Conservation (phyloP, 768 basidiomycete species). For the Naganishia friedmannii region DNA sequence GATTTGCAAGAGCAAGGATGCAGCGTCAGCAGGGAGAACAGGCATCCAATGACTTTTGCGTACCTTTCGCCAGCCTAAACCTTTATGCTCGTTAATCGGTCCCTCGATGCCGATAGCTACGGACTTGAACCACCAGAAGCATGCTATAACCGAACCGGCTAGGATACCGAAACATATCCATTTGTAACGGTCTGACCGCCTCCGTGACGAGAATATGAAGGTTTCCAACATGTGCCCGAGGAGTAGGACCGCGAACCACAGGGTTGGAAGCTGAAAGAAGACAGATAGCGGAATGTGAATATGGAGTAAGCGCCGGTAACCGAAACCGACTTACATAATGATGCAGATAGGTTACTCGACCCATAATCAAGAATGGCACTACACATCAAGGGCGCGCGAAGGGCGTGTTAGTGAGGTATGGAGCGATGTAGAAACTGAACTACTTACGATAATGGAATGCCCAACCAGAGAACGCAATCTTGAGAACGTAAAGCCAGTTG, state of each 20-base stretch:
- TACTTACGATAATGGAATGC: conserved; percentile 77
- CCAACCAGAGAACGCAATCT: conserved; percentile 90
- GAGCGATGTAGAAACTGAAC: background rate
- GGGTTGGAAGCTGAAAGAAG: conserved; percentile 70
- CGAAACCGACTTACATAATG: conserved; percentile 70
- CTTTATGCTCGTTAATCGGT: conserved; percentile 73
- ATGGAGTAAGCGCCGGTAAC: background rate
- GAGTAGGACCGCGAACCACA: conserved; percentile 96
- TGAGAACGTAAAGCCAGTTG: conserved; percentile 86
- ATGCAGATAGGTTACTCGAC: conserved; percentile 85
- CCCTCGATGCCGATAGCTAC: conserved; percentile 91
- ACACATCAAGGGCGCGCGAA: background rate
- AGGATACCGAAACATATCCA: conserved; percentile 66
- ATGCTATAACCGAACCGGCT: conserved; percentile 62
- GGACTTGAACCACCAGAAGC: conserved; percentile 93
- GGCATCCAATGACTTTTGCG: conserved; percentile 34
- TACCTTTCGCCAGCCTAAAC: conserved; percentile 72
- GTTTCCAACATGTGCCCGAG: conserved; percentile 86
- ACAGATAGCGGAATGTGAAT: background rate
- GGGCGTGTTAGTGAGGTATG: conserved; percentile 9
- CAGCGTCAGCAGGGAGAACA: background rate
- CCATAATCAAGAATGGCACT: conserved; percentile 99
- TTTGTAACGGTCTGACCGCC: conserved; percentile 59
- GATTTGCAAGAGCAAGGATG: background rate
- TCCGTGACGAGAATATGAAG: conserved; percentile 72